Base-by-base conservation (phyloP, 1,139 yeast species). In the Debaryomyces robertsiae region DNA sequence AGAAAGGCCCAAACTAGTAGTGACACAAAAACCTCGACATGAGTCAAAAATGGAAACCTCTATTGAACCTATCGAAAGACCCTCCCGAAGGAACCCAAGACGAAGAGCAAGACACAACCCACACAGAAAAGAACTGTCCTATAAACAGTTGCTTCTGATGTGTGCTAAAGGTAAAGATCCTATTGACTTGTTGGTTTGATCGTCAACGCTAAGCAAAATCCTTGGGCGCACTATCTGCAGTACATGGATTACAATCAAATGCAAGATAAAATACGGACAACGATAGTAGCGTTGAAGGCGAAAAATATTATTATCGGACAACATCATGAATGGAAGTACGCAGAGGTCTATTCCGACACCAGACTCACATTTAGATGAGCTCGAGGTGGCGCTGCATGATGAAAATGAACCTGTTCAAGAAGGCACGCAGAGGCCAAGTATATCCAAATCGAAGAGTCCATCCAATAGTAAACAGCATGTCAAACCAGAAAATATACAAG, bases 111-210 rank as follows among this genome's bases (percentile, higher is more conserved):
- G 9, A 14, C 27, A n/a, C 6, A 13, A 11, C 23, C 13, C 11
- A 28, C 23, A 9, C 22, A 30, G 17, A 7, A 11, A 18, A 13
- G 34, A 32, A 27, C 34, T 39, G 16, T 23, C 39, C 10, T 39
- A 34, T 15, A 35, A 23, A 9, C 43, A 46, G 19, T 27, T 50
- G 30, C 23, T 45, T 25, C 24, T 24, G 9, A 32, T 39, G 29
- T 46, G 52, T 36, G 25, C 34, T n/a, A 40, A 36, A 31, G 54
- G 51, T n/a, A 42, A 36, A 30, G 59, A 55, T 30, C 57, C 58
- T 5, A 48, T 54, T 11, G 47, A 53, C 30, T 42, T 54, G n/a
- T 36, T 54, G 15, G 9, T 28, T 10, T 36, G 24, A 36, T 4
- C 15, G 6, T n/a, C 17, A 16, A 18, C 13, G 28, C 28, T 13